Conservation (phyloP, 371 early-diverging fungal genomes). For the Mortierella sp. region DNA sequence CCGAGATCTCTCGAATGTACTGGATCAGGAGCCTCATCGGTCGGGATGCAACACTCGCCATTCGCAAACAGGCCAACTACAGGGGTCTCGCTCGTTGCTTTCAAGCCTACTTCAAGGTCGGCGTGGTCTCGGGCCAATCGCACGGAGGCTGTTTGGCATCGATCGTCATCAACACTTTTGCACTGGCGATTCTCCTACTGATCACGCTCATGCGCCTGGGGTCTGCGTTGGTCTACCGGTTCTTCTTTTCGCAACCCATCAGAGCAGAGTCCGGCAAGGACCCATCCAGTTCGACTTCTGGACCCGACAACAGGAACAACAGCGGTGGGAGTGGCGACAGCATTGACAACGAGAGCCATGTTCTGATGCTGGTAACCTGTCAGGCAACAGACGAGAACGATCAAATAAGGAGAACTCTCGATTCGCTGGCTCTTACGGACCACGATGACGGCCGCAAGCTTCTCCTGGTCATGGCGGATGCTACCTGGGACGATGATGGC, state of each 20-base stretch:
- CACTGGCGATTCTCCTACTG: constrained; percentile 68
- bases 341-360: constrained; percentile 13
- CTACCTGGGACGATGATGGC: constrained; percentile 13
- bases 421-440: constrained; percentile 61
- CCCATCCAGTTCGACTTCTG: constrained; percentile 16
- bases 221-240: constrained; percentile 83
- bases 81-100: constrained; percentile 62
- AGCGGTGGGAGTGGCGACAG: neutral
- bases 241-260: constrained; percentile 75
- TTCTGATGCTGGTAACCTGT: constrained; percentile 76
- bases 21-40: constrained; percentile 54
- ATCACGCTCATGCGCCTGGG: constrained; percentile 77
- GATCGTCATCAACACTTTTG: constrained; percentile 46
- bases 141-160: constrained; percentile 78
- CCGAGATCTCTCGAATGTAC: constrained; percentile 26
- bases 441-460: constrained; percentile 64
- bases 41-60: constrained; percentile 54
- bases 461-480: constrained; percentile 60
- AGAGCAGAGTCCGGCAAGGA: constrained; percentile 62
- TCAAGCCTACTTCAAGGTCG: constrained; percentile 70
- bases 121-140: constrained; percentile 75
- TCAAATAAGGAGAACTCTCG: constrained; percentile 61
- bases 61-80: constrained; percentile 25
- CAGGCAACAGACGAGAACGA: constrained; percentile 65
- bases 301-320: neutral